phyloP scores from a whole-genome alignment of 768 basidiomycete genomes.

The Brasilioporus rufonigricans region DNA sequence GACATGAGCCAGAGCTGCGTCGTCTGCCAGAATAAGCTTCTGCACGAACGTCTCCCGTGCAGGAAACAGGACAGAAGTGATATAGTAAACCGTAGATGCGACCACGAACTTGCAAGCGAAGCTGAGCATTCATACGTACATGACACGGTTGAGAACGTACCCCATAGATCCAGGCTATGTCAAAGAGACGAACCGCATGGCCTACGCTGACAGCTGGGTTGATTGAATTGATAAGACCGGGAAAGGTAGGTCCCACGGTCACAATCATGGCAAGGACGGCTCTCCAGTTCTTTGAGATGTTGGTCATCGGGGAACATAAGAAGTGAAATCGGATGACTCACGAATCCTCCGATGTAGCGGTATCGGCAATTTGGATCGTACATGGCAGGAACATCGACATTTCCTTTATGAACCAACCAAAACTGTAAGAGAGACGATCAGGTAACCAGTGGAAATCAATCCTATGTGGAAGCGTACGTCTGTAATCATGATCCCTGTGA shows the following conservation, averaged over 20 bases:
- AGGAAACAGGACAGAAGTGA: conserved; percentile 25
- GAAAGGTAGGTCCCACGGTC: conserved; percentile 70
- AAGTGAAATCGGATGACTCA: conserved; percentile 36
- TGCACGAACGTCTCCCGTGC: conserved; percentile 27
- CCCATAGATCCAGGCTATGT: conserved; percentile 76
- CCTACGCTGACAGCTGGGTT: conserved; percentile 63
- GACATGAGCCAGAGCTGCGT: background rate
- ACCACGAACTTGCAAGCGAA: conserved; percentile 19
- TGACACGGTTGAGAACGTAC: conserved; percentile 44
- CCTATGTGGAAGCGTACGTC: conserved; percentile 40
- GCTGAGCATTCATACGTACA: background rate
- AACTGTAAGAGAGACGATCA: conserved; percentile 42
- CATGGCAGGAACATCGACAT: conserved; percentile 81
- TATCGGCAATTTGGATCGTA: conserved; percentile 80
- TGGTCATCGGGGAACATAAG: background rate
- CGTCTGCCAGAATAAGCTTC: conserved; percentile 24
- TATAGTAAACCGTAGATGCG: conserved; percentile 26
- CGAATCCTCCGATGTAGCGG: conserved; percentile 71
- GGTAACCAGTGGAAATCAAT: background rate
- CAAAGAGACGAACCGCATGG: conserved; percentile 53
- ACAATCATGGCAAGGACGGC: conserved; percentile 67
- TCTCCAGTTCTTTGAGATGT: conserved; percentile 67
- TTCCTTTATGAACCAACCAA: conserved; percentile 71
- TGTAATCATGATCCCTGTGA: conserved; percentile 71
- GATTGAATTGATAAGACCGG: conserved; percentile 76